Evolutionary conservation across 2,329 filamentous ascomycete species (phyloP).

Genomic region (Fusarium protoensiforme): DNA sequence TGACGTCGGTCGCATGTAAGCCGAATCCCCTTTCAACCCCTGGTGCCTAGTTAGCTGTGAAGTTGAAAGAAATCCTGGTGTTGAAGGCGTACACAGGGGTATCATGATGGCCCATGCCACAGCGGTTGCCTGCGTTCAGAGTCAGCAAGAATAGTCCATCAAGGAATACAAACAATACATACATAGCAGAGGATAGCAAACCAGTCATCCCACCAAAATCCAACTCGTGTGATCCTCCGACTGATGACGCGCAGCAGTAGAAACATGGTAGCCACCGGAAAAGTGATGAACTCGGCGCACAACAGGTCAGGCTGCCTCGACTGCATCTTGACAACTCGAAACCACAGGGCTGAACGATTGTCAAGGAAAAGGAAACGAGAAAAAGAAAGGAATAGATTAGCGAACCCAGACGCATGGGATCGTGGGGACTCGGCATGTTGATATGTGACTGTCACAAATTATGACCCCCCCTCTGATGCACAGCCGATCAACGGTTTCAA

Average conservation of each 20-base stretch:
- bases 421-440: neutral
- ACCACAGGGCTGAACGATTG: neutral
- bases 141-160: neutral
- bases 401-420: neutral
- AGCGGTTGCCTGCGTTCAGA: constrained; percentile 11
- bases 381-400: neutral
- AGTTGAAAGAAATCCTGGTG: neutral
- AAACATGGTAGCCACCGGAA: constrained; percentile 30
- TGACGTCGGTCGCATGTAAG: constrained; percentile 23
- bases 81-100: constrained; percentile 20
- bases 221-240: constrained; percentile 19
- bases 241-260: constrained; percentile 30
- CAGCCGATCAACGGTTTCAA: neutral
- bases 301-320: constrained; percentile 24
- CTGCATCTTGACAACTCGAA: constrained; percentile 12
- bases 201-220: constrained; percentile 40
- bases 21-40: constrained; percentile 34
- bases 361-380: neutral
- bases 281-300: constrained; percentile 34
- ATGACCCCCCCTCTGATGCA: neutral
- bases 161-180: neutral
- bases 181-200: constrained; percentile 36
- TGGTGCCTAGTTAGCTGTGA: constrained; percentile 6
- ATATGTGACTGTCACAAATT: neutral
- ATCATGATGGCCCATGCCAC: constrained; percentile 27